phyloP scores from a whole-genome alignment of 1,284 basidiomycete genomes.

The Pseudozyma pruni region DNA sequence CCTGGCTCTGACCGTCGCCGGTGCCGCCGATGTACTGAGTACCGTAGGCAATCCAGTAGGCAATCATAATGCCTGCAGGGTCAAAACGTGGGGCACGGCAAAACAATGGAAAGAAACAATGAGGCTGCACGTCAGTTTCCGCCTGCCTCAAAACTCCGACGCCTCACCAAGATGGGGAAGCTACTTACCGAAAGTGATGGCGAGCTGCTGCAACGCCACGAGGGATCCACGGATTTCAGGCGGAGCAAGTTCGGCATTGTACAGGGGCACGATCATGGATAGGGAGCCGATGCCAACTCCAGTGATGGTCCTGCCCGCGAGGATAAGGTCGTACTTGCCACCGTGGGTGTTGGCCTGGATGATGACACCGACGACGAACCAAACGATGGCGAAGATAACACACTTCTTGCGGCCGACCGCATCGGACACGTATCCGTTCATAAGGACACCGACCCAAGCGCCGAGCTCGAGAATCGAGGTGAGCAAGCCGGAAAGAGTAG shows the following conservation, averaged over 20 bases:
- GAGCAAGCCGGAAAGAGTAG: conserved; percentile 76
- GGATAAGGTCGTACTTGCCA: conserved; percentile 73
- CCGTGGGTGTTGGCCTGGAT: conserved; percentile 75
- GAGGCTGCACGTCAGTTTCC: no score
- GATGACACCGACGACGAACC: conserved; percentile 78
- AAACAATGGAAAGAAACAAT: no score
- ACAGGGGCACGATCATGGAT: conserved; percentile 78
- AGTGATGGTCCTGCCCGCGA: conserved; percentile 77
- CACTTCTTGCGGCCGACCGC: conserved; percentile 75
- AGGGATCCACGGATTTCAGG: conserved; percentile 83
- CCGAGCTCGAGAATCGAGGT: conserved; percentile 82
- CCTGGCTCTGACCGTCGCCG: conserved; percentile 73
- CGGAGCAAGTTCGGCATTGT: conserved; percentile 83
- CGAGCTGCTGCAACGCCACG: conserved; percentile 77
- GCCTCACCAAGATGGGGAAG: no score
- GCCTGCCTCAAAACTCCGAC: no score
- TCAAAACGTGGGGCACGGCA: no score
- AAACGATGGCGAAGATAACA: conserved; percentile 76
- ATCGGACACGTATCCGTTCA: conserved; percentile 77
- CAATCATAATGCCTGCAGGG: conserved; percentile 67
- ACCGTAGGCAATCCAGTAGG: conserved; percentile 81
- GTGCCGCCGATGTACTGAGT: conserved; percentile 73
- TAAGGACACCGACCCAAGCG: conserved; percentile 77
- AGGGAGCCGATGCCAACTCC: conserved; percentile 82
- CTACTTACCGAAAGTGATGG: conserved; percentile 13